Conservation (phyloP, 257 asterid genomes). For the Nicotiana benthamiana region DNA sequence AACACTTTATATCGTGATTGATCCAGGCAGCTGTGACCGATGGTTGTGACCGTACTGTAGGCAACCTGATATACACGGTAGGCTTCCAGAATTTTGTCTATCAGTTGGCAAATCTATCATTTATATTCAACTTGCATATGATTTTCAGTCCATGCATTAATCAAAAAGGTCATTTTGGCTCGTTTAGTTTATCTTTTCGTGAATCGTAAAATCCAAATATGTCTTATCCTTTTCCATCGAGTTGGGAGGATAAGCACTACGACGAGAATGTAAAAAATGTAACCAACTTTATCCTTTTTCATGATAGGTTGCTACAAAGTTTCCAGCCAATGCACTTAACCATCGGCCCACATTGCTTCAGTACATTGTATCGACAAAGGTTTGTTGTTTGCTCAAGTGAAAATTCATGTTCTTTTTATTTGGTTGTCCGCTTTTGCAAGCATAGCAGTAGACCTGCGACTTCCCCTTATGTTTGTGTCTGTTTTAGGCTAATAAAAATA, state of each 20-base stretch:
- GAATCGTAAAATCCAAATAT: neutral
- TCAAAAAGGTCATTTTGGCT: neutral
- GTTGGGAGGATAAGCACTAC: neutral
- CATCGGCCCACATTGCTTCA: constrained; percentile 73
- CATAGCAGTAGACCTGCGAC: neutral
- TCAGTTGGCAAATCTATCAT: neutral
- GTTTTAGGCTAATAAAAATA: neutral
- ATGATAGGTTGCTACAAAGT: constrained; percentile 74
- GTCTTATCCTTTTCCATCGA: neutral
- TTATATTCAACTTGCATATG: neutral
- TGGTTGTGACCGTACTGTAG: constrained; percentile 78
- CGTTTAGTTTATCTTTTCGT: neutral
- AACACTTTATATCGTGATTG: neutral
- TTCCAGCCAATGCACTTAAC: constrained; percentile 71
- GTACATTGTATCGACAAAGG: constrained; percentile 61
- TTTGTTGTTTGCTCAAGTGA: constrained; percentile 12
- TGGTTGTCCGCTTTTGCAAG: neutral
- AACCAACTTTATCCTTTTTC: constrained; percentile 2
- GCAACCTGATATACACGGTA: constrained; percentile 81
- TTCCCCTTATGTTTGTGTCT: neutral
- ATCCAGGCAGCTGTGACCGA: constrained; percentile 68
- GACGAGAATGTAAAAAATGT: neutral
- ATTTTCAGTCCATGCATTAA: neutral
- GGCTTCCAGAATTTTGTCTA: constrained; percentile 7
- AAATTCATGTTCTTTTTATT: neutral